Evolutionary conservation across 1,284 basidiomycete species (phyloP).

Genomic region (Trametes pubescens): DNA sequence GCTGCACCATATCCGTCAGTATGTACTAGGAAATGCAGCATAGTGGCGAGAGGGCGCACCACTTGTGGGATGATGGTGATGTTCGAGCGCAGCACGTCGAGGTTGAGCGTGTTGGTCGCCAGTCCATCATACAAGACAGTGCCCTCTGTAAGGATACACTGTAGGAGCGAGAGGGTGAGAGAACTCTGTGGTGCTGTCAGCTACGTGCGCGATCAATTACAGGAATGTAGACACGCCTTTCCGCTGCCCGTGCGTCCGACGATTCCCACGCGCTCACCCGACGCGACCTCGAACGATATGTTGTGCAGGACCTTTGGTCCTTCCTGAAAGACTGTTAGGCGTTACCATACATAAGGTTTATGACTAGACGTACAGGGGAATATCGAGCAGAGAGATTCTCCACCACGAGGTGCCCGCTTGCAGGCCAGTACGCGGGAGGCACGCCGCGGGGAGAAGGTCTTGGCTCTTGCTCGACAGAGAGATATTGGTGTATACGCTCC

Average conservation of each 20-base stretch:
- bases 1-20: conserved; percentile 45
- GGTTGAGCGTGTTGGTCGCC: conserved; percentile 55
- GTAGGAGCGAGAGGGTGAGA: conserved; percentile 51
- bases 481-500: conserved; percentile 66
- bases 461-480: conserved; percentile 79
- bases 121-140: conserved; percentile 48
- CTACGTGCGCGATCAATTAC: conserved; percentile 8
- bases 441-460: conserved; percentile 53
- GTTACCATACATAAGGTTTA: no score
- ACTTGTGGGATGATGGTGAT: conserved; percentile 59
- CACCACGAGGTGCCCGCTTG: conserved; percentile 71
- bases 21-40: not conserved
- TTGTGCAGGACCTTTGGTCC: conserved; percentile 57
- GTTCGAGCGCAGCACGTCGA: conserved; percentile 60
- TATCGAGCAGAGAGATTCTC: conserved; percentile 68
- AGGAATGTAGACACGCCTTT: conserved; percentile 51
- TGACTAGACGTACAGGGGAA: conserved; percentile 45
- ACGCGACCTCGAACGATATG: conserved; percentile 55
- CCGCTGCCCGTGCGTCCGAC: conserved; percentile 80
- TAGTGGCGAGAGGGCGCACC: conserved; percentile 25
- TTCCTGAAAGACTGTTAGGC: conserved; percentile 37
- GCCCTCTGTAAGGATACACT: conserved; percentile 60
- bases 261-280: conserved; percentile 62
- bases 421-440: conserved; percentile 84
- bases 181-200: conserved; percentile 46